phyloP scores from a whole-genome alignment of 2,329 filamentous ascomycete species.

The Coniochaeta sp. region DNA sequence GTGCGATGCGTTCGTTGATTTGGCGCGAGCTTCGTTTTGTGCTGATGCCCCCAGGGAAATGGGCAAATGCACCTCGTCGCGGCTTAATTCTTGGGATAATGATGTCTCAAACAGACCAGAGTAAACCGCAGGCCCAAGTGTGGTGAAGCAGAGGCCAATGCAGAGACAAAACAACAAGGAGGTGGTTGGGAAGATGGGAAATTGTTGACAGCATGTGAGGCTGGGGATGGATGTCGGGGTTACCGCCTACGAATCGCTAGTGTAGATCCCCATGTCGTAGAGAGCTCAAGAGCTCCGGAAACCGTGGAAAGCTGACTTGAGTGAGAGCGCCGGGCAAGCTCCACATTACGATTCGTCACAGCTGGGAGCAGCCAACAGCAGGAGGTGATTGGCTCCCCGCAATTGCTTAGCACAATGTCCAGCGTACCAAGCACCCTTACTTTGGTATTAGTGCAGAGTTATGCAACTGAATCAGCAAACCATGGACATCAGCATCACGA shows the following conservation, averaged over 20 bases:
- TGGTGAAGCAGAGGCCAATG: no score
- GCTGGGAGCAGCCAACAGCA: neutral
- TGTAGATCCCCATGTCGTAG: no score
- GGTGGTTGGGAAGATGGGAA: neutral
- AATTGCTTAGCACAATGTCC: no score
- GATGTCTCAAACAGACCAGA: neutral
- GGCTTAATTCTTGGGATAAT: neutral
- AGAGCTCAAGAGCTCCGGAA: no score
- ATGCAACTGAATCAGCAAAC: neutral
- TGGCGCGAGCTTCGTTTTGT: neutral
- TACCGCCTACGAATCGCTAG: no score
- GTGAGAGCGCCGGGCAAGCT: neutral
- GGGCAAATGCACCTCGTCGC: neutral
- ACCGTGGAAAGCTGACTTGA: no score
- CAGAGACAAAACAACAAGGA: neutral
- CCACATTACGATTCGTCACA: neutral
- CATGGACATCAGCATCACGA: no score
- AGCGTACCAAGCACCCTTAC: no score
- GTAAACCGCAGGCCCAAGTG: no score
- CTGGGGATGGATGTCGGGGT: no score
- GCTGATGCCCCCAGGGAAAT: no score
- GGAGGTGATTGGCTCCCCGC: neutral
- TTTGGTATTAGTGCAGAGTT: neutral
- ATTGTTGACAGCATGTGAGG: neutral
- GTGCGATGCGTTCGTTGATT: neutral